Evolutionary conservation across 148 eudicot genomes (phyloP).

Genomic region (Persicaria maculosa): DNA sequence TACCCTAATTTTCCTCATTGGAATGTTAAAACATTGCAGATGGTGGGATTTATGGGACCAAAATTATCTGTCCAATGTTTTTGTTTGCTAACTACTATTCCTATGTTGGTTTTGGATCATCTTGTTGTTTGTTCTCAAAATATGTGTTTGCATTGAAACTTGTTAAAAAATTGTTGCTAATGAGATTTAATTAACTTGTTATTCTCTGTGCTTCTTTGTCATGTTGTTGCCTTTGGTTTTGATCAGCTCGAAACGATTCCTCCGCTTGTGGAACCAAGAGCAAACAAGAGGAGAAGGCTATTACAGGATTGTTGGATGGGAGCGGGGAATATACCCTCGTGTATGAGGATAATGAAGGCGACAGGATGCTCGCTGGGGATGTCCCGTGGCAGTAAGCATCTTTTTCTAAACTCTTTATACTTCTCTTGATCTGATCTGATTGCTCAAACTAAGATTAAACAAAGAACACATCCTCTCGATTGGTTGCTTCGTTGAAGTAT

Average conservation of each 20-base stretch:
- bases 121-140: conserved; percentile 8
- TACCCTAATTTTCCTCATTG: not conserved
- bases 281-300: conserved; percentile 40
- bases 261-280: conserved; percentile 34
- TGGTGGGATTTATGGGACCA: conserved; percentile 10
- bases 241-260: conserved; percentile 64
- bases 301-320: conserved; percentile 65
- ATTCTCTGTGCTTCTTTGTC: conserved; percentile 4
- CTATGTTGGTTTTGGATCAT: conserved; percentile 9
- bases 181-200: not conserved
- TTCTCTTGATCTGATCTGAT: conserved; percentile 7
- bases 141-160: not conserved
- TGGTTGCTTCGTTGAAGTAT: not conserved
- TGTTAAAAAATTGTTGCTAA: not conserved
- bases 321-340: conserved; percentile 96
- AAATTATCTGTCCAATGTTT: conserved; percentile 10
- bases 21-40: not conserved
- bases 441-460: no score
- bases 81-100: conserved; percentile 6
- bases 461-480: not conserved
- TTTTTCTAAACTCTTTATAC: conserved; percentile 4
- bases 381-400: conserved; percentile 99
- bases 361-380: conserved; percentile 98
- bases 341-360: conserved; percentile 97
- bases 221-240: conserved; percentile 7